Base-by-base conservation (phyloP, 352 stramenopile species). In the Globisporangium paroecandrum region DNA sequence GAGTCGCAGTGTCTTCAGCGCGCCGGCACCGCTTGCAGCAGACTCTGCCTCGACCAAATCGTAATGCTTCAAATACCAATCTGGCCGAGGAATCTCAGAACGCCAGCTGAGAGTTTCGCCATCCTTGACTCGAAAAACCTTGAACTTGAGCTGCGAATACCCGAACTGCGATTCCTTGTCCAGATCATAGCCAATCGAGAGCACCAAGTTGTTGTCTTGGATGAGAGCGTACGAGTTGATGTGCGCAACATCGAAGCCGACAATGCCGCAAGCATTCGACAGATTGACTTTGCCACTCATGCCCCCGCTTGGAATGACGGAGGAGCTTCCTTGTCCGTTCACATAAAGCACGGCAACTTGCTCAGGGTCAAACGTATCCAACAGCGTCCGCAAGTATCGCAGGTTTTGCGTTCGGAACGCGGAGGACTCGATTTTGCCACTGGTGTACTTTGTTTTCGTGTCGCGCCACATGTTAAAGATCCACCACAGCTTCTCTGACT, bases 401-500 rank as follows among this genome's bases (percentile, higher is more conserved):
- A 94, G 65, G 51, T 94, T 94, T 36, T 78, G 77, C 34, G 85
- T 81, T 18, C 83, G 78, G 51, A 92, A 90, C 24, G 82, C 77
- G 0, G 78, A 81, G 34, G 85, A 80, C 46, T 93, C 86, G 24
- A 87, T 77, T 60, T 94, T 94, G 24, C 86, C 82, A 7, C 76
- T 83, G 9, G 83, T 77, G 68, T 91, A 94, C 69, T 89, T 91
- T 12, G 71, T 66, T 53, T 89, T 90, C 1, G 78, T 77, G 47
- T 85, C 75, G 12, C 71, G 74, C 84, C 84, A 94, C 34, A 79
- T 36, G 41, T 92, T 93, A 47, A 94, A 94, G 18, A 94, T 89
- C 82, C 83, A 93, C 83, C 86, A 93, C 20, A 94, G 66, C 43
- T 81, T 83, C 69, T 91, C 86, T 1, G 83, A 91, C 66, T 93